A percentile compares a stretch with the other conserved stretches of the same genome.
These are phyloP conservation scores for Serendipita vermifera DNA, from an alignment of 768 basidiomycete genomes.

Conservation along the genomic window DNA sequence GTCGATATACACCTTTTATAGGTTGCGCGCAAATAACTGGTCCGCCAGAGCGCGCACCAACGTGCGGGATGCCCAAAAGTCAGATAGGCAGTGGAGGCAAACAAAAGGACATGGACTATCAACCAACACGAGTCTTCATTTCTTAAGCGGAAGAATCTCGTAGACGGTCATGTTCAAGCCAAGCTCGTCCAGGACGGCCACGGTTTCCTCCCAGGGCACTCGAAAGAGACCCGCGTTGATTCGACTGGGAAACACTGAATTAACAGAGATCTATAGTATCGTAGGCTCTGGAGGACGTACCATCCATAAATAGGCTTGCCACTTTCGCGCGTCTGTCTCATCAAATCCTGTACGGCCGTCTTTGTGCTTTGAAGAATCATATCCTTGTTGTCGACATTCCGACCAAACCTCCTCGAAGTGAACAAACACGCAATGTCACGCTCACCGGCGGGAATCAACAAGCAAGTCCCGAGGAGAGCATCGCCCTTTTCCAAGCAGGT, in stretches of 20 bases:
- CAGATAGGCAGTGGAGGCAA: no score
- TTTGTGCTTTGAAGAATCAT: background rate
- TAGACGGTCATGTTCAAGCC: background rate
- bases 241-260: background rate
- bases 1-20: no score
- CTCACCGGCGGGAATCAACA: constrained; percentile 5
- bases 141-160: constrained; percentile 5
- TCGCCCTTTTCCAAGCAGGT: constrained; percentile 5
- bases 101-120: no score
- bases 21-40: no score
- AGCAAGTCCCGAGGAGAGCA: constrained; percentile 6
- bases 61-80: no score
- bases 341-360: background rate
- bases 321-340: background rate
- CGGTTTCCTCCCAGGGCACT: constrained; percentile 7
- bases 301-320: constrained; percentile 5
- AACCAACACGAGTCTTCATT: no score
- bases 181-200: background rate
- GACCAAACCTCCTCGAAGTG: constrained; percentile 9
- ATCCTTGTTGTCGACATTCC: background rate
- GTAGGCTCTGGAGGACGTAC: background rate
- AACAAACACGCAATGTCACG: constrained; percentile 11
- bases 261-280: background rate
- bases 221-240: constrained; percentile 5
- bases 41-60: no score